Evolutionary conservation across 208 protist genomes (phyloP).

Genomic region (Leptomonas pyrrhocoris): DNA sequence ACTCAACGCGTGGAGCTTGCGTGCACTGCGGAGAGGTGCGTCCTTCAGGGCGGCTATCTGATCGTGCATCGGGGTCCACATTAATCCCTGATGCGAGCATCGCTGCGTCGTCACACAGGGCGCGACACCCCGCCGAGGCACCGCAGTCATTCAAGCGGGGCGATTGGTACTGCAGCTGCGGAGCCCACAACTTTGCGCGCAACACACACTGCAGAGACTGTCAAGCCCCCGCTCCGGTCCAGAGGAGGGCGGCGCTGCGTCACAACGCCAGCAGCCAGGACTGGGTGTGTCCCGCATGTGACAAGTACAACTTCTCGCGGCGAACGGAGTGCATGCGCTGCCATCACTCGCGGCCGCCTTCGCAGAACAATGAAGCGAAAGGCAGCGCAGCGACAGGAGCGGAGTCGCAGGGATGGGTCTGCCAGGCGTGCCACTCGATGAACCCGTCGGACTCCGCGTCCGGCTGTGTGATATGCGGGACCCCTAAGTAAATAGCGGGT

Average conservation of each 20-base stretch:
- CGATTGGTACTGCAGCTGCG: conserved; percentile 81
- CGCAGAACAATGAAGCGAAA: background rate
- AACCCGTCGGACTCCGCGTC: conserved; percentile 11
- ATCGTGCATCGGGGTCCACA: no score
- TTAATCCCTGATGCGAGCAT: background rate
- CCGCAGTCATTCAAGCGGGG: conserved; percentile 31
- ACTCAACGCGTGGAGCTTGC: conserved; percentile 19
- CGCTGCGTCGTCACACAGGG: background rate
- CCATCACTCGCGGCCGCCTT: background rate
- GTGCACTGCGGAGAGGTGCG: conserved; percentile 8
- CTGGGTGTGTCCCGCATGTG: conserved; percentile 36
- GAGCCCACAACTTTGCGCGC: conserved; percentile 72
- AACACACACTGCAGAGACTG: conserved; percentile 49
- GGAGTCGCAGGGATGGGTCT: conserved; percentile 19
- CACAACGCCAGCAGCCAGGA: conserved; percentile 7
- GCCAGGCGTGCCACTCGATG: conserved; percentile 31
- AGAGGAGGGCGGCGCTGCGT: background rate
- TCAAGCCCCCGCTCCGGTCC: background rate
- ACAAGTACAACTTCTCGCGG: conserved; percentile 37
- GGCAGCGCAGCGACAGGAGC: background rate
- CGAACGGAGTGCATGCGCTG: conserved; percentile 39
- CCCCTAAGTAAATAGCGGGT: background rate
- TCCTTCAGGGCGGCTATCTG: background rate
- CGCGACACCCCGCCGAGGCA: background rate
- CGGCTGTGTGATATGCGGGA: conserved; percentile 30